phyloP scores from a whole-genome alignment of 2,329 filamentous ascomycete species.

The Penicillium sp. region DNA sequence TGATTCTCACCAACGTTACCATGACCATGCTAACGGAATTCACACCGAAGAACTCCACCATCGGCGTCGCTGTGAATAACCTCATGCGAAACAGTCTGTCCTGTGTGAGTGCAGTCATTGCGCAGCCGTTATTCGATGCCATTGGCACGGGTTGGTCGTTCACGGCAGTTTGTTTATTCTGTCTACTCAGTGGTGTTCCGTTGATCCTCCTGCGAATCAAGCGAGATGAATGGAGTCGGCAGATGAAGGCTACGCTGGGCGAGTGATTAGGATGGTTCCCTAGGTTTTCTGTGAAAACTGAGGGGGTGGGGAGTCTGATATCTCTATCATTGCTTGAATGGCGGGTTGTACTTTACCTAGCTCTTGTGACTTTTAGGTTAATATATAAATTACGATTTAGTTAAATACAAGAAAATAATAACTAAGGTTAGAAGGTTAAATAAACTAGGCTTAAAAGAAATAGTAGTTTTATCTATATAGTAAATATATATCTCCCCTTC shows the following conservation, averaged over 20 bases:
- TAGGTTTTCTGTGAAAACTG: background rate
- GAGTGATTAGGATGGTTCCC: background rate
- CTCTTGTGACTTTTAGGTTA: too few relatives aligned
- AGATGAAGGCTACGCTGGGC: background rate
- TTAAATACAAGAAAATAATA: too few relatives aligned
- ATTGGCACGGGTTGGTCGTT: background rate
- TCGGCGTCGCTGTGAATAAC: background rate
- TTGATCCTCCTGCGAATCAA: background rate
- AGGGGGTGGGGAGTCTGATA: too few relatives aligned
- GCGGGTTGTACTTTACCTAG: too few relatives aligned
- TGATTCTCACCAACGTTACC: background rate
- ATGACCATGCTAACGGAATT: background rate
- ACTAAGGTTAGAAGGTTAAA: too few relatives aligned
- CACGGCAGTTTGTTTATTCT: background rate
- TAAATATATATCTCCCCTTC: too few relatives aligned
- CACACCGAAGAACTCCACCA: background rate
- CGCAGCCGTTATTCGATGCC: background rate
- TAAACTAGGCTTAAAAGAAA: too few relatives aligned
- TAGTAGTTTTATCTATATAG: too few relatives aligned
- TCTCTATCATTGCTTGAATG: too few relatives aligned
- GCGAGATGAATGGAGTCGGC: background rate
- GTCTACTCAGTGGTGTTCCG: background rate
- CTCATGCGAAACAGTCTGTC: slow-evolving; percentile 1
- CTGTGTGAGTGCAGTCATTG: background rate
- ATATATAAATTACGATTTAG: too few relatives aligned